A percentile compares a stretch with the other conserved stretches of the same genome.
These are phyloP conservation scores for Globisporangium parvum DNA, from an alignment of 352 stramenopile genomes.

Conservation along the genomic window DNA sequence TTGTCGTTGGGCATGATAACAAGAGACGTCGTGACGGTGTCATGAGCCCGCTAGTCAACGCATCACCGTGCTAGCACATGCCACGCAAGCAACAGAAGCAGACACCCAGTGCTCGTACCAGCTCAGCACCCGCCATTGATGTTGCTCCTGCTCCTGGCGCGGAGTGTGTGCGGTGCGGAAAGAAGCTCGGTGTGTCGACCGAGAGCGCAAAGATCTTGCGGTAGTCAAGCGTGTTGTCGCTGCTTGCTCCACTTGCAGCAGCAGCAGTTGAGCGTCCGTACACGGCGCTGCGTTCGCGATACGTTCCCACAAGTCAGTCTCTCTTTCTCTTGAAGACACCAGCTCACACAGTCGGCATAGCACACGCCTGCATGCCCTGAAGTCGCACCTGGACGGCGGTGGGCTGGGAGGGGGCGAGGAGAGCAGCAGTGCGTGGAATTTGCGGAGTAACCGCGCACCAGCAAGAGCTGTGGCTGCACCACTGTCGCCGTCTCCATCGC, in stretches of 20 bases:
- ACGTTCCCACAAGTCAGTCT: not conserved
- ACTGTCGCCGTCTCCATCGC: conserved; percentile 5
- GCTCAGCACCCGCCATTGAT: not conserved
- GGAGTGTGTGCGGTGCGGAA: conserved; percentile 10
- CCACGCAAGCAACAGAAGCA: conserved; percentile 1
- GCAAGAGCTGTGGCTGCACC: not conserved
- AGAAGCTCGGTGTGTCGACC: conserved; percentile 34
- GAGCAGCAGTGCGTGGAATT: conserved; percentile 7
- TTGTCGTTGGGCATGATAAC: not conserved
- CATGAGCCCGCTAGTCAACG: not conserved
- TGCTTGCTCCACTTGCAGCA: not conserved
- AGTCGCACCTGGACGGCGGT: not conserved
- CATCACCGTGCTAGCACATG: not conserved
- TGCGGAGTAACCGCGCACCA: not conserved
- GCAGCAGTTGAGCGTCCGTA: not conserved
- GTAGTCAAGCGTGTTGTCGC: conserved; percentile 5
- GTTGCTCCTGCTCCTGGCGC: not conserved
- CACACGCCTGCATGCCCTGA: too few species aligned
- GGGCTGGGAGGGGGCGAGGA: not conserved
- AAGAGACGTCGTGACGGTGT: not conserved
- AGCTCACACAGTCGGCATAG: not conserved
- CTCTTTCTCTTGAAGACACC: not conserved
- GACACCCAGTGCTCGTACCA: conserved; percentile 21
- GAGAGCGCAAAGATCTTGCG: conserved; percentile 29
- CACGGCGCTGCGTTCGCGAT: not conserved